Base-by-base conservation (phyloP, 2,329 filamentous ascomycete species). In the Fusarium poae region DNA sequence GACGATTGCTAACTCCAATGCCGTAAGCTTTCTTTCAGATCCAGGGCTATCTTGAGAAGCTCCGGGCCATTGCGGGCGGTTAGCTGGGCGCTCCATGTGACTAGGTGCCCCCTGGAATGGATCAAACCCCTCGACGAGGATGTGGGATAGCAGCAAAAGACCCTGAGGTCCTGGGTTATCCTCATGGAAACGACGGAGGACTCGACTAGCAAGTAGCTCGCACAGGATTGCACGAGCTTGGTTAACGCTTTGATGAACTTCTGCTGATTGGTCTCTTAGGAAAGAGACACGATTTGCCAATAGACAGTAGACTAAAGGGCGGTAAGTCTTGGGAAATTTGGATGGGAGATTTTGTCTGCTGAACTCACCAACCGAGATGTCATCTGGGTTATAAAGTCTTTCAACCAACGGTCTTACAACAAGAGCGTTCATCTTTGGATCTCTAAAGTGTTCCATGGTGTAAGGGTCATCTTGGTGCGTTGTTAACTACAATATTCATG, bases 201-300 rank as follows among this genome's bases (percentile, higher is more conserved):
- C 83, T 54, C 90, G 86, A 68, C 85, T 86, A 4, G 91, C 91
- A 2, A 92, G 82, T 12, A 92, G 78, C 76, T 93, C 91, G 76
- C 91, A 92, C 10, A 92, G 80, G 34, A 86, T 83, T 3, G 90
- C 90, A 39, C 91, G 85, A 3, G 90, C 91, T 13, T 88, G 82
- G 72, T 90, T 91, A 58, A 92, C 88, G 7, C 88, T 90, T 76
- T 92, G 89, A 69, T 91, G 88, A 63, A 91, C 86, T 42, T 87
- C 82, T 66, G 88, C 86, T 57, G 86, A 82, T 72, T 91, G 89
- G 71, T 92, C 88, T 43, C 88, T 85, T 32, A 91, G 81, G 73
- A 92, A 92, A 65, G 92, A 88, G 56, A 89, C 85, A 16, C 89
- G 84, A 71, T 93, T 92, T 59, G 91, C 89, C 27, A 93, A 82